A percentile compares a stretch with the other conserved stretches of the same genome.
These are phyloP conservation scores for Syzygium syzygioides DNA, from an alignment of 441 rosid genomes.

Conservation along the genomic window DNA sequence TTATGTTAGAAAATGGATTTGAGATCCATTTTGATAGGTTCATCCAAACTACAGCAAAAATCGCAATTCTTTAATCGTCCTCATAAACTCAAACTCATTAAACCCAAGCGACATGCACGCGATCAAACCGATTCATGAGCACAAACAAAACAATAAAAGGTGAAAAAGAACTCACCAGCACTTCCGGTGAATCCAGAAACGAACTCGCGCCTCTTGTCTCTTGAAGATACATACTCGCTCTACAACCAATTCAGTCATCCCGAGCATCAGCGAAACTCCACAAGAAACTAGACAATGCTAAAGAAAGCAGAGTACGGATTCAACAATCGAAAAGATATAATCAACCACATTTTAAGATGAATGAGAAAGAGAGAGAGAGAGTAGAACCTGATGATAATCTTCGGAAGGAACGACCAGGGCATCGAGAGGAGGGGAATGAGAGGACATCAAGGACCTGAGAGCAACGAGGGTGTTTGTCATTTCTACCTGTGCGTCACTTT, in stretches of 20 bases:
- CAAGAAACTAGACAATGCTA: too few relatives aligned
- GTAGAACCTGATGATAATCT: slow-evolving; percentile 80
- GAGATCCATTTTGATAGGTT: too few relatives aligned
- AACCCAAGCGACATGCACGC: background rate
- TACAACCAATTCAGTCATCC: slow-evolving; percentile 10
- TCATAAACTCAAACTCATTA: background rate
- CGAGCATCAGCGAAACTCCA: background rate
- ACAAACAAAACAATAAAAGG: background rate
- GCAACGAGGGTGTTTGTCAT: slow-evolving; percentile 68
- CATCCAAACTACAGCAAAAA: background rate
- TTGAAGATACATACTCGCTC: slow-evolving; percentile 88
- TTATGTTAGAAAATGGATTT: too few relatives aligned
- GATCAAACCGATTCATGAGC: background rate
- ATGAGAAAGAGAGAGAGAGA: background rate
- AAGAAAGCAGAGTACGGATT: too few relatives aligned
- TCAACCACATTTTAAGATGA: background rate
- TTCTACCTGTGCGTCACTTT: background rate
- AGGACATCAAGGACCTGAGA: slow-evolving; percentile 79
- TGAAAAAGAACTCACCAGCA: slow-evolving; percentile 42
- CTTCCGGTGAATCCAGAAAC: slow-evolving; percentile 92
- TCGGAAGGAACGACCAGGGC: slow-evolving; percentile 86
- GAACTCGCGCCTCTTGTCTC: slow-evolving; percentile 84
- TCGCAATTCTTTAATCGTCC: background rate
- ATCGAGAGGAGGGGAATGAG: slow-evolving; percentile 89
- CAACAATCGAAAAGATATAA: background rate